Evolutionary conservation across 352 stramenopile species (phyloP).

Genomic region (Pythium coloratum): DNA sequence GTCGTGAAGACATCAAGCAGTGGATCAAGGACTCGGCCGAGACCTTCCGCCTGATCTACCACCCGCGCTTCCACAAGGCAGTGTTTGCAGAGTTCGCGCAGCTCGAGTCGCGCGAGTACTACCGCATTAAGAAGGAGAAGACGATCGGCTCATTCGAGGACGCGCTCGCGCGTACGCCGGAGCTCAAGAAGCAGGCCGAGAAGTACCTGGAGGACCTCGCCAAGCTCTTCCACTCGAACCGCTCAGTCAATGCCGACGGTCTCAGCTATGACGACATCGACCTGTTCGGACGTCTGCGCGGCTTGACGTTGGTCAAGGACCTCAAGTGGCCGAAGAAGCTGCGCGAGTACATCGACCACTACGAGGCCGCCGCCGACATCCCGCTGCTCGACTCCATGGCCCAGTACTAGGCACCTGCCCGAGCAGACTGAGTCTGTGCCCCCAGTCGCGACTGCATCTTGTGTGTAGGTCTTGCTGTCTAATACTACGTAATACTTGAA

Average conservation of each 20-base stretch:
- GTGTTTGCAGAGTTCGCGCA: conserved; percentile 48
- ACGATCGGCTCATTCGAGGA: conserved; percentile 44
- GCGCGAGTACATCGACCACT: conserved; percentile 48
- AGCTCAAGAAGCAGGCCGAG: conserved; percentile 35
- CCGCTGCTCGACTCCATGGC: conserved; percentile 51
- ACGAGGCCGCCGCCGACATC: conserved; percentile 31
- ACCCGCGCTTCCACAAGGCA: conserved; percentile 10
- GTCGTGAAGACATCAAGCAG: conserved; percentile 42
- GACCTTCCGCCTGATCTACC: conserved; percentile 25
- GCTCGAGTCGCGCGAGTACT: conserved; percentile 50
- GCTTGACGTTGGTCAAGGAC: conserved; percentile 53
- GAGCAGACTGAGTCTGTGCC: too few species aligned
- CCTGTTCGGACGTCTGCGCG: conserved; percentile 46
- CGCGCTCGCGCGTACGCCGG: conserved; percentile 37
- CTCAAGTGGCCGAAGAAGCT: conserved; percentile 48
- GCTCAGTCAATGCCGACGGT: not conserved
- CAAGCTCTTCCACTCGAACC: not conserved
- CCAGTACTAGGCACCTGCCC: conserved; percentile 30
- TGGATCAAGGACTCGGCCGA: conserved; percentile 45
- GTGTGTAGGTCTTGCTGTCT: too few species aligned
- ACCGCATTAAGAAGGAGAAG: conserved; percentile 61
- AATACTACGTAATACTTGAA: too few species aligned
- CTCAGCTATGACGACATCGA: conserved; percentile 62
- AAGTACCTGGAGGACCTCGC: not conserved
- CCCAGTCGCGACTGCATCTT: too few species aligned